Evolutionary conservation across 2,329 filamentous ascomycete genomes (phyloP).

Genomic region (Alternaria incomplexa): DNA sequence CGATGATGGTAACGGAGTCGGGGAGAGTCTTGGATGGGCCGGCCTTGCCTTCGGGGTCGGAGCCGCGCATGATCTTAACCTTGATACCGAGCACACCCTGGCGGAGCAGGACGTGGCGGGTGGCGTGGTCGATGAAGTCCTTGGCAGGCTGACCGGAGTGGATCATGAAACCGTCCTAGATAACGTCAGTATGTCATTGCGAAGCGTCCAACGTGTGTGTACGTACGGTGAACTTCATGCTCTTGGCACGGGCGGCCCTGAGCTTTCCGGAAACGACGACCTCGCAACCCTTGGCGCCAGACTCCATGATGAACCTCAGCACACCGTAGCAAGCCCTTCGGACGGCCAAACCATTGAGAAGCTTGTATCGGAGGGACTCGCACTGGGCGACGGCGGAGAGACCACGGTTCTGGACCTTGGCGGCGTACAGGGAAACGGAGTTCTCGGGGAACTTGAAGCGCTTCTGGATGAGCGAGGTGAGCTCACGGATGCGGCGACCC

Average conservation of each 20-base stretch:
- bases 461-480: slow-evolving; percentile 99
- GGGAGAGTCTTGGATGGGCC: slow-evolving; percentile 96
- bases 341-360: slow-evolving; percentile 98
- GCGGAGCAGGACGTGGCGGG: slow-evolving; percentile 98
- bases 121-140: slow-evolving; percentile 99
- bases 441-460: slow-evolving; percentile 99
- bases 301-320: slow-evolving; percentile 99
- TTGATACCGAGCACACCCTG: slow-evolving; percentile 99
- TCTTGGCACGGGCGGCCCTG: slow-evolving; percentile 98
- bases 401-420: slow-evolving; percentile 99
- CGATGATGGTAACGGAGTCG: slow-evolving; percentile 98
- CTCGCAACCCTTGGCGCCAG: slow-evolving; percentile 98
- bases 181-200: slow-evolving; percentile 22
- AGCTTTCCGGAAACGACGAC: slow-evolving; percentile 99
- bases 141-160: slow-evolving; percentile 99
- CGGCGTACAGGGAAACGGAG: slow-evolving; percentile 99
- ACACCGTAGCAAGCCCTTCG: slow-evolving; percentile 99
- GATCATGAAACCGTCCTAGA: slow-evolving; percentile 98
- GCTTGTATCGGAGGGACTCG: slow-evolving; percentile 99
- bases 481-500: slow-evolving; percentile 99
- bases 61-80: slow-evolving; percentile 99
- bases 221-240: slow-evolving; percentile 98
- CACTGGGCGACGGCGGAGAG: slow-evolving; percentile 99
- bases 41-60: slow-evolving; percentile 98
- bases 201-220: not conserved